These are phyloP conservation scores for Graphiopsis chlorocephala DNA, from an alignment of 2,329 filamentous ascomycete genomes.

Conservation along the genomic window DNA sequence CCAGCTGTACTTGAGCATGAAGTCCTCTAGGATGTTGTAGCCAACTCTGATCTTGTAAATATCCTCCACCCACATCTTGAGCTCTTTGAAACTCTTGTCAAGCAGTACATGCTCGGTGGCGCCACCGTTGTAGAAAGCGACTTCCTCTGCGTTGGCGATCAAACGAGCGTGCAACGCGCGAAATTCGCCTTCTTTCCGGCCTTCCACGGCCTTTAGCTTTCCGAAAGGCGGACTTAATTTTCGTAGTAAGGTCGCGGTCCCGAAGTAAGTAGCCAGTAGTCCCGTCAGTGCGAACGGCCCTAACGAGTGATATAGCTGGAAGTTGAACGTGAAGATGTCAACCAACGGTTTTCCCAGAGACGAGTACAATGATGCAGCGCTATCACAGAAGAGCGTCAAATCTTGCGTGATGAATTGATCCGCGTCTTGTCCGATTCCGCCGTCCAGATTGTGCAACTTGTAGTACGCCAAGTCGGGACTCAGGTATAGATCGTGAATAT, in stretches of 20 bases:
- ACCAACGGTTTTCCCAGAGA: conserved; percentile 96
- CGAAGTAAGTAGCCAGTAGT: conserved; percentile 86
- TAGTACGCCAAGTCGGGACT: conserved; percentile 96
- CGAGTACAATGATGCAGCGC: conserved; percentile 89
- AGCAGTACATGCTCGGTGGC: conserved; percentile 93
- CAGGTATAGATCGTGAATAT: conserved; percentile 95
- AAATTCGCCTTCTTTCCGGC: conserved; percentile 92
- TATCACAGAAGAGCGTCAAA: conserved; percentile 88
- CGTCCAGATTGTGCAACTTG: conserved; percentile 88
- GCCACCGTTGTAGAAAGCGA: conserved; percentile 94
- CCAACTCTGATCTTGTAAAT: conserved; percentile 97
- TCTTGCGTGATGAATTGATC: conserved; percentile 99
- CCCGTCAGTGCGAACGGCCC: conserved; percentile 84
- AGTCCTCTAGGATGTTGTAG: conserved; percentile 98
- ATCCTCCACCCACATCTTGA: conserved; percentile 96
- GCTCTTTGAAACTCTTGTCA: conserved; percentile 84
- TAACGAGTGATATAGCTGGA: conserved; percentile 88
- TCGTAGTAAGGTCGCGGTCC: conserved; percentile 86
- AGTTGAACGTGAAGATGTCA: conserved; percentile 97
- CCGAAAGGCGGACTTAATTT: conserved; percentile 92
- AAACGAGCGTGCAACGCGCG: conserved; percentile 84
- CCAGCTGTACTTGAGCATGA: conserved; percentile 98
- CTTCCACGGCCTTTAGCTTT: conserved; percentile 94
- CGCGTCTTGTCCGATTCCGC: conserved; percentile 84
- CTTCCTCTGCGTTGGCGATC: conserved; percentile 95